Conservation (phyloP, 768 basidiomycete species). For the Russula olivacea region DNA sequence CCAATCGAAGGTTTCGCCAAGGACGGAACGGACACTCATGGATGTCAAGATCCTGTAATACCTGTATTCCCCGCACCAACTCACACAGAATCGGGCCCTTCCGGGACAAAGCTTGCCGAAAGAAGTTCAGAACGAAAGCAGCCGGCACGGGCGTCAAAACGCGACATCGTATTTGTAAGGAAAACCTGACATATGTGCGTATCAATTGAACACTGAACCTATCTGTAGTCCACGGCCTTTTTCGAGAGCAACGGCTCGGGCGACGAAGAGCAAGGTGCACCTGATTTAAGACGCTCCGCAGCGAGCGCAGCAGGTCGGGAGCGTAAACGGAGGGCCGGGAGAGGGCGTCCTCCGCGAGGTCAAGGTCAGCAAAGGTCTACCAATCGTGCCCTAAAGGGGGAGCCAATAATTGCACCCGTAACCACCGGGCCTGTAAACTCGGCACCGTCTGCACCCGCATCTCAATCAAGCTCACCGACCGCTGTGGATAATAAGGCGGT, state of each 20-base stretch:
- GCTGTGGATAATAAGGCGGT: background rate
- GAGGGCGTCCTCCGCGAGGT: conserved; percentile 10
- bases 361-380: conserved; percentile 12
- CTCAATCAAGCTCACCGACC: conserved; percentile 2
- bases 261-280: conserved; percentile 13
- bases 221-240: conserved; percentile 5
- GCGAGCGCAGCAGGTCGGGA: conserved; percentile 7
- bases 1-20: background rate
- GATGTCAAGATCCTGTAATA: background rate
- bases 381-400: conserved; percentile 6
- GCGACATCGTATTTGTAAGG: conserved; percentile 23
- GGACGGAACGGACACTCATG: background rate
- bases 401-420: background rate
- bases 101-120: conserved; percentile 8
- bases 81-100: background rate
- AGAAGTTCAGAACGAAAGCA: conserved; percentile 21
- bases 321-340: conserved; percentile 15
- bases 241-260: conserved; percentile 21
- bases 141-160: conserved; percentile 25
- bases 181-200: background rate
- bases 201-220: background rate
- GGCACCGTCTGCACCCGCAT: background rate
- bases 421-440: background rate
- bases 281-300: background rate
- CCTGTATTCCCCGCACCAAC: background rate